Base-by-base conservation (phyloP, 768 basidiomycete species). In the Solioccasus polychromus region DNA sequence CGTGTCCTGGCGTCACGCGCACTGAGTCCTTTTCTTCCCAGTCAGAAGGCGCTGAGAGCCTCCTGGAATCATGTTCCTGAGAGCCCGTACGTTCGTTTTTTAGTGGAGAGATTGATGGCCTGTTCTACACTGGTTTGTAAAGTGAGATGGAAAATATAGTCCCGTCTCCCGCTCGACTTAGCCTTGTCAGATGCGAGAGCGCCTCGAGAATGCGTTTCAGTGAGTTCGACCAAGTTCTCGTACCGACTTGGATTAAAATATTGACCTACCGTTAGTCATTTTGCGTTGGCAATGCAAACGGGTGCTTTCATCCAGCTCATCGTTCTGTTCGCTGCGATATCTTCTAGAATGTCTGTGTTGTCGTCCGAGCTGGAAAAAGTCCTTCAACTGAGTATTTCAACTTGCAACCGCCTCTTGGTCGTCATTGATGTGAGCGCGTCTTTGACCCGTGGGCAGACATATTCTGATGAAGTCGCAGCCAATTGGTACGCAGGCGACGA, bases 231-330 rank as follows among this genome's bases (percentile, higher is more conserved):
- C 10, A 45, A 11, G 14, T 42, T 10, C 11, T 36, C 30, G 1
- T 28, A 7, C 5, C 4, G 24, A 17, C 29, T 44, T n/a, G n/a
- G 28, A 8, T 42, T 5, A 20, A n/a, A 12, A 17, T 12, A 29
- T 39, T 42, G 30, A 30, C 43, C 17, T 39, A 30, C 20, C 26
- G 35, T 39, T 50, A 91, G 88, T 35, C 76, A 76, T 23, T 80
- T 88, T 47, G 66, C 71, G 23, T 69, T 82, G 20, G 76, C 78
- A 26, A 77, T 91, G 72, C 85, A 84, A 59, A 75, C 79, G 1
- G 86, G 83, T 15, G 82, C 86, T 15, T 92, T 92, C 56, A 69
- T 85, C 11, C 83, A 85, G 50, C 59, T 87, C 14, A 64, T 83
- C n/a, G 58, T 92, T 36, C 68, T 78, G 5, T 70, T 90, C 32